Evolutionary conservation across 2,329 filamentous ascomycete genomes (phyloP).

Genomic region (Neodidymelliopsis sp.): DNA sequence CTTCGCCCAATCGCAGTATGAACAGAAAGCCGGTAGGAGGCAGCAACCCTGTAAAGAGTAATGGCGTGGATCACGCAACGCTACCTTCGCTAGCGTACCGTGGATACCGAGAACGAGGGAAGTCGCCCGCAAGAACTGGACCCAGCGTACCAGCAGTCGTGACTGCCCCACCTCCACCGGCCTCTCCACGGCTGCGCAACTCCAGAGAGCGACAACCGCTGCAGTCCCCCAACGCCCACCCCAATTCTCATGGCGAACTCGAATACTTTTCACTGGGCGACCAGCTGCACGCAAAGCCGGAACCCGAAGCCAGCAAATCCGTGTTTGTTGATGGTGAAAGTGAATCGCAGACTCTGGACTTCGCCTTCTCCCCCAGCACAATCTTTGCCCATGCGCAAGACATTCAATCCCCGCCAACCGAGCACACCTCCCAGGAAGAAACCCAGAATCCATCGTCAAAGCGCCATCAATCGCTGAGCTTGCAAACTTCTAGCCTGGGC

Average conservation of each 20-base stretch:
- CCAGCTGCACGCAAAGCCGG: conserved; percentile 7
- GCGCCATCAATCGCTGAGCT: conserved; percentile 32
- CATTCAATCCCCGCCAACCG: conserved; percentile 5
- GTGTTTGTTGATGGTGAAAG: conserved; percentile 17
- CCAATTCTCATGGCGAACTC: conserved; percentile 29
- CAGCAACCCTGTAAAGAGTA: conserved; percentile 11
- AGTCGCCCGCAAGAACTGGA: conserved; percentile 36
- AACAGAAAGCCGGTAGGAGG: conserved; percentile 25
- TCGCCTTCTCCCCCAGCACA: conserved; percentile 18
- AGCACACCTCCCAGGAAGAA: conserved; percentile 3
- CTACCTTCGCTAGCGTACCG: conserved; percentile 43
- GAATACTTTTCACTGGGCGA: conserved; percentile 34
- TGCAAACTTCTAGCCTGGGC: conserved; percentile 39
- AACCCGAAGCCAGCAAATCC: conserved; percentile 9
- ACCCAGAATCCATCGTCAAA: conserved; percentile 8
- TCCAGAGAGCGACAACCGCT: conserved; percentile 44
- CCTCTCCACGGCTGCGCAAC: conserved; percentile 46
- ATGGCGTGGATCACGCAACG: conserved; percentile 26
- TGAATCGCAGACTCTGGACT: conserved; percentile 20
- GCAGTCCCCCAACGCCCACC: conserved; percentile 33
- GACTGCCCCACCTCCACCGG: conserved; percentile 37
- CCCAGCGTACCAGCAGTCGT: conserved; percentile 42
- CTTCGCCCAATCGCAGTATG: conserved; percentile 36
- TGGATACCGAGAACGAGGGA: conserved; percentile 42
- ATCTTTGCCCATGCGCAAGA: conserved; percentile 12